Base-by-base conservation (phyloP, 2,329 filamentous ascomycete genomes). In the Leptodontidium sp. region DNA sequence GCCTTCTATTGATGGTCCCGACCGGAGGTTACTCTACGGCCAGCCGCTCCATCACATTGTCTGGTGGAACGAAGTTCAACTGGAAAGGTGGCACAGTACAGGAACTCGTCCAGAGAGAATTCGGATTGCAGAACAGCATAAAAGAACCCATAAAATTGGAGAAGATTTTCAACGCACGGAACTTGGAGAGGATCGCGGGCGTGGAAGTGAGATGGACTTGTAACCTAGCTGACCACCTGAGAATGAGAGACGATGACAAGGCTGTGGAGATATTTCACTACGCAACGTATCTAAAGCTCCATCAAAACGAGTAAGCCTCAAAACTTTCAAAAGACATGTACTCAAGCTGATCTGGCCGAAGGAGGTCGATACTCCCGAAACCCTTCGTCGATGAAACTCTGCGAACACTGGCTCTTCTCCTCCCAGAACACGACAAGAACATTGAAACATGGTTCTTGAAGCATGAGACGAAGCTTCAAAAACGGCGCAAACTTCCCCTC, bases 191-290 rank as follows among this genome's bases (percentile, higher is more conserved):
- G 0, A 79, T 83, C 14, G 81, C 76, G 0, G 81, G 82, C 0
- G 74, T 84, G 14, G 49, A 78, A 17, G 74, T 79, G 9, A 66
- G 70, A 11, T 80, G 78, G 75, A 84, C 82, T 0, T 73, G 76
- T 29, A 82, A 84, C 53, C 67, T 84, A 4, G 72, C 78, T 0
- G 80, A 83, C 64, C 82, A 84, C 68, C 74, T 84, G 2, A 77
- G 78, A 1, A 61, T 84, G 40, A 76, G 71, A 0, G 79, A 82
- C 9, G 77, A 81, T n/a, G 81, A 83, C 58, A 80, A 72, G 0
- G 79, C 73, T 4, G 72, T 84, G 0, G 71, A 75, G 12, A 73
- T 84, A 1, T 84, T 84, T 55, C 80, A 83, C 68, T 78, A 82
- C 64, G 79, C 76, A 0, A 79, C 79, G 0, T 81, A 83, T 50